Conservation (phyloP, 495 filamentous ascomycete genomes). For the Hyaloscypha hepaticicola region DNA sequence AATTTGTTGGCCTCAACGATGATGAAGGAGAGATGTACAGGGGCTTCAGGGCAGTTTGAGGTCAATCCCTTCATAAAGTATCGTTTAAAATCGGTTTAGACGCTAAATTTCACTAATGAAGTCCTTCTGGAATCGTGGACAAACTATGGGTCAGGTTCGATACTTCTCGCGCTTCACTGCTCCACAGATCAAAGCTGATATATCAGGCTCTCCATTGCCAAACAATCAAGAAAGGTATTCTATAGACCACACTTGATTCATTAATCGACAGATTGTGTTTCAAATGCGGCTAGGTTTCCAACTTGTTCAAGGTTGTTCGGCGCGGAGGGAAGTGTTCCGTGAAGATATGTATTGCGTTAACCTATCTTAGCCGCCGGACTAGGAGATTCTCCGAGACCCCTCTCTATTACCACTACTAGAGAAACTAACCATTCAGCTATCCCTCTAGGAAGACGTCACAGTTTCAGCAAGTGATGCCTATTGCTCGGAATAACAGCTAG, state of each 20-base stretch:
- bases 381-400: too few species aligned
- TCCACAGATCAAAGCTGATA: background rate
- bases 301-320: too few species aligned
- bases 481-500: too few species aligned
- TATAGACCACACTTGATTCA: background rate
- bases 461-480: too few species aligned
- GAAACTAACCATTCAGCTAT: too few species aligned
- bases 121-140: background rate
- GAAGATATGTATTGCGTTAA: too few species aligned
- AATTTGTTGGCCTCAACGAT: conserved; percentile 33
- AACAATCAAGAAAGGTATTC: background rate
- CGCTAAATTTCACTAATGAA: background rate
- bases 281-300: background rate
- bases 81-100: too few species aligned
- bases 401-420: too few species aligned
- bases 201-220: background rate
- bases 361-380: too few species aligned
- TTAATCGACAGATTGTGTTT: background rate
- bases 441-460: too few species aligned
- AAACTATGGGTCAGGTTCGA: background rate
- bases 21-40: conserved; percentile 40
- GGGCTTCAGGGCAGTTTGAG: conserved; percentile 34
- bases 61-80: background rate
- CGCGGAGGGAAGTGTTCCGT: too few species aligned
- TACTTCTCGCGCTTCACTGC: conserved; percentile 11